Evolutionary conservation across 441 rosid genomes (phyloP), one percentile per base, ranked within the genome.

Genomic region (Gossypium aridum): DNA sequence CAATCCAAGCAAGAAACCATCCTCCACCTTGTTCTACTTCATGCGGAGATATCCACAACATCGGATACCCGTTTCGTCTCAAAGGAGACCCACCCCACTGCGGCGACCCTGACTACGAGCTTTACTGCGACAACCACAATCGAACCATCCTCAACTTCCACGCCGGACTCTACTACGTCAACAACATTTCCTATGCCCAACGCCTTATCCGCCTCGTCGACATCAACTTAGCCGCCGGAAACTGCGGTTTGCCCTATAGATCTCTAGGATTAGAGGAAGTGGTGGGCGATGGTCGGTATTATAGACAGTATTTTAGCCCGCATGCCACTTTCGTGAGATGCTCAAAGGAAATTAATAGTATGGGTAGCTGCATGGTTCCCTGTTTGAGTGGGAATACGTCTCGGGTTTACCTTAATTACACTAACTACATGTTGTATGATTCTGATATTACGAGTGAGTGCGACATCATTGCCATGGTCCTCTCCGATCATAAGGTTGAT

Each of bases 11-110:
- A 60, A 78, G 79, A 80, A 34, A 6, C 47, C 60, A 69, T 59
- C 77, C 61, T 34, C 47, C 31, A 43, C 7, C 0, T 14, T 84
- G 87, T 65, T 67, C 80, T 45, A 75, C 83, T 22, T 78, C 82
- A 4, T 82, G 87, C 31, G 87, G 83, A 45, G 79, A 80, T 7
- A 70, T 77, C 55, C 68, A 61, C 1, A 62, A 54, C 10, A 78
- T 84, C 79, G 45, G 54, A 28, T 70, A 76, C 73, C 85, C 84
- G n/a, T 78, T 84, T 66, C 81, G 77, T 64, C 77, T 78, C 20
- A 54, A 13, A 56, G 60, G 70, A 2, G 82, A 80, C 66, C 85
- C 85, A n/a, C 2, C 31, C 0, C 26, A 39, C 20, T 82, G 85
- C 56, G 84, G 85, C 4, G 70, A 55, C 43, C n/a, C 23, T 0